Base-by-base conservation (phyloP, 1,284 basidiomycete genomes). In the Ganoderma meredithae region DNA sequence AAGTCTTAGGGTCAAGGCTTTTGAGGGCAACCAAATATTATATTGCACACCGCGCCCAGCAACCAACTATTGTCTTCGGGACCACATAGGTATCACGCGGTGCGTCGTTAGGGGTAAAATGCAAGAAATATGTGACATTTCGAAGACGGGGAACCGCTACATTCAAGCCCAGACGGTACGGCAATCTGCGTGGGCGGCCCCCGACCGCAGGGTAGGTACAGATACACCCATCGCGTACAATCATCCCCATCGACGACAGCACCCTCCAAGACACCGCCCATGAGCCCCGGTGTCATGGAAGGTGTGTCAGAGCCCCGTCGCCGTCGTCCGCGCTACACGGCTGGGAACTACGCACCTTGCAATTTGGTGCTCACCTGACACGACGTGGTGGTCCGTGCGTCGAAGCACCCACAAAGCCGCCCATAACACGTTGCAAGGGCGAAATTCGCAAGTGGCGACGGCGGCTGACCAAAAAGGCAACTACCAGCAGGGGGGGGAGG, bases 201-300 rank as follows among this genome's bases (percentile, higher is more conserved):
- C 52, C 25, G 9, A 25, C 52, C 52, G 7, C 8, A 55, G 27
- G 27, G 27, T 19, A 7, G 52, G 52, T 55, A 27, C 52, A 55
- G 52, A 55, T 55, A 55, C 31, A 17, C 52, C 52, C 52, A 55
- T 55, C 52, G 52, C 52, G 52, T 55, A 55, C 1, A 19, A 55
- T 55, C 52, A 55, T 6, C 15, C 31, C 17, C 52, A 55, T 55
- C 52, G 27, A 13, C 25, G 27, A 33, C 52, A 55, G 15, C 52
- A 15, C 52, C 52, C 52, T 53, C 52, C 27, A 19, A 2, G 52
- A 55, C 52, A 7, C 31, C 15, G 17, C 22, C 27, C 52, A 55
- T 0, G 1, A 6, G 52, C 27, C 27, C 17, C 52, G 52, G 17
- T 55, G 52, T 55, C 52, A 55, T 55, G 31, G 52, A 31, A 33